A percentile compares a stretch with the other conserved stretches of the same genome.
Conservation (phyloP, 257 asterid species). For the Handroanthus guayacan region DNA sequence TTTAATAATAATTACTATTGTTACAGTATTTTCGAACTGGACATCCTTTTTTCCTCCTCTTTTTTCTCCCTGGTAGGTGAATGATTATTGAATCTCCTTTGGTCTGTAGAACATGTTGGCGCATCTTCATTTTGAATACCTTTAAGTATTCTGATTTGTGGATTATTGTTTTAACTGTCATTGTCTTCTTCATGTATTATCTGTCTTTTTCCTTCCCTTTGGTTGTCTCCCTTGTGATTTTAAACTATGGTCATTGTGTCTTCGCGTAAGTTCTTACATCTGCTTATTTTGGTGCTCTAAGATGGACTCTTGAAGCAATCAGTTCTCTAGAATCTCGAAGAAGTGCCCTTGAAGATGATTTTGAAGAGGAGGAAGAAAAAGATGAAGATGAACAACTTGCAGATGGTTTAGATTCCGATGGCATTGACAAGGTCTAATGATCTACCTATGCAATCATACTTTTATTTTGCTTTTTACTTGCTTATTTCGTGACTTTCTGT, state of each 20-base stretch:
- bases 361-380: constrained; percentile 97
- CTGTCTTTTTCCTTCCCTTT: constrained; percentile 4
- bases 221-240: constrained; percentile 9
- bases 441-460: background rate
- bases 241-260: background rate
- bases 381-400: constrained; percentile 83
- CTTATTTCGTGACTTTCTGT: constrained; percentile 19
- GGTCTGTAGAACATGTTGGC: background rate
- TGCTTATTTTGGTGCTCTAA: constrained; percentile 38
- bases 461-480: constrained; percentile 11
- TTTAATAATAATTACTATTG: background rate
- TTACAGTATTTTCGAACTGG: background rate
- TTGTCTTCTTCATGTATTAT: background rate
- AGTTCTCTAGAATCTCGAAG: constrained; percentile 84
- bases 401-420: constrained; percentile 64
- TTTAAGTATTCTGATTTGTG: background rate
- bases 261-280: constrained; percentile 27
- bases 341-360: constrained; percentile 99
- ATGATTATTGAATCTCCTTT: background rate
- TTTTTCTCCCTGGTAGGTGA: background rate
- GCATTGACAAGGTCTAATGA: constrained; percentile 65
- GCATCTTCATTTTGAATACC: constrained; percentile 5
- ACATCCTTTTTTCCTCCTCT: background rate
- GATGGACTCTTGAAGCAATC: constrained; percentile 80
- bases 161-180: constrained; percentile 2